Conservation (phyloP, 2,329 filamentous ascomycete species). For the Escovopsis sp. region DNA sequence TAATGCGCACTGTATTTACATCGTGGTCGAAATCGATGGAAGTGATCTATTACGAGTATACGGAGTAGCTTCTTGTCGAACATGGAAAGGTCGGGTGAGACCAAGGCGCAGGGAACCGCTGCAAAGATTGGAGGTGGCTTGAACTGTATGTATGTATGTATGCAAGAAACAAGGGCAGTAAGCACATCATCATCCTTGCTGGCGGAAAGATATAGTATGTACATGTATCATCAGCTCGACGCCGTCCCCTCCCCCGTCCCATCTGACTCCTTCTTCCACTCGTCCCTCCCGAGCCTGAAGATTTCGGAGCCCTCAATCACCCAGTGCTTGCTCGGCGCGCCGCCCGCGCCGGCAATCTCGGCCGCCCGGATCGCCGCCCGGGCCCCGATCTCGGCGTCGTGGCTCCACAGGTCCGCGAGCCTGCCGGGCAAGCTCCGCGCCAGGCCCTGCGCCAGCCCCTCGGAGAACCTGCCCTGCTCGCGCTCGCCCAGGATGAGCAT, state of each 20-base stretch:
- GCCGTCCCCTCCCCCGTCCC: background rate
- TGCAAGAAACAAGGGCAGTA: too few relatives aligned
- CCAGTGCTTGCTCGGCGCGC: slow-evolving; percentile 47
- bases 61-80: too few relatives aligned
- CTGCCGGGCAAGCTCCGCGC: slow-evolving; percentile 39
- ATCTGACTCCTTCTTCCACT: slow-evolving; percentile 25
- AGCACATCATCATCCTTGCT: too few relatives aligned
- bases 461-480: slow-evolving; percentile 42
- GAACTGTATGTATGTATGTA: too few relatives aligned
- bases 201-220: background rate
- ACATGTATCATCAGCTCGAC: background rate
- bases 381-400: slow-evolving; percentile 61
- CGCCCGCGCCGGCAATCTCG: slow-evolving; percentile 41
- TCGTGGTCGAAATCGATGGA: too few relatives aligned
- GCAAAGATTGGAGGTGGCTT: too few relatives aligned
- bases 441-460: slow-evolving; percentile 40
- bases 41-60: too few relatives aligned
- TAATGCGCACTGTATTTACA: too few relatives aligned
- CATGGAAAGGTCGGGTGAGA: background rate
- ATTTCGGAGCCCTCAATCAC: slow-evolving; percentile 46
- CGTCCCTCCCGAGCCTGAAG: slow-evolving; percentile 47
- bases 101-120: background rate
- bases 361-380: slow-evolving; percentile 49
- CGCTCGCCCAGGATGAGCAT: slow-evolving; percentile 62
- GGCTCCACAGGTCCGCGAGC: slow-evolving; percentile 51